Evolutionary conservation across 176 grass and related monocot genomes (phyloP).

Genomic region (Ensete glaucum): DNA sequence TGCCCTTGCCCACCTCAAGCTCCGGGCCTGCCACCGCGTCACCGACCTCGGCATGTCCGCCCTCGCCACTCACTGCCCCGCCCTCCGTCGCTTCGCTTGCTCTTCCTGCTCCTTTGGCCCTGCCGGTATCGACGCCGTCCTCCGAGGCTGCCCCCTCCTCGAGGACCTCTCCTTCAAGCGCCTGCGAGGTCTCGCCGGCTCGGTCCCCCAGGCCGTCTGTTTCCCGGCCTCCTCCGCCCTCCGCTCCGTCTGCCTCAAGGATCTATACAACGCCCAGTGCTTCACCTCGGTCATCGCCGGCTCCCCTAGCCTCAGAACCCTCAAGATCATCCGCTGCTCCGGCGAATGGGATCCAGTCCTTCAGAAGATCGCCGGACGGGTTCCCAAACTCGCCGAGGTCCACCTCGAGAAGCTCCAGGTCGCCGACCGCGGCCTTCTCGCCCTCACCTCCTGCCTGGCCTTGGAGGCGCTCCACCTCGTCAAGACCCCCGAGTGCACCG

Average conservation of each 20-base stretch:
- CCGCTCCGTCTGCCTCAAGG: constrained; percentile 4
- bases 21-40: background rate
- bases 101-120: background rate
- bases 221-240: background rate
- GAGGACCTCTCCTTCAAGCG: constrained; percentile 2
- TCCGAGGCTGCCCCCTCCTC: background rate
- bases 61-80: background rate
- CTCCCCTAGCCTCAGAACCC: constrained; percentile 1
- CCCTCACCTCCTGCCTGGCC: constrained; percentile 6
- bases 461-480: constrained; percentile 11
- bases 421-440: constrained; percentile 8
- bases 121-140: background rate
- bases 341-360: constrained; percentile 8
- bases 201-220: background rate
- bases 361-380: background rate
- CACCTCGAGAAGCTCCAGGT: constrained; percentile 18
- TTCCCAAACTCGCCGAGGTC: background rate
- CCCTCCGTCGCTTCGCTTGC: background rate
- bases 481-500: constrained; percentile 9
- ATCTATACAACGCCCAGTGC: constrained; percentile 1
- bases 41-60: background rate
- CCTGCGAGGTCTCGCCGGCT: background rate
- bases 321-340: constrained; percentile 13
- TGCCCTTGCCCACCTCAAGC: background rate
- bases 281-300: constrained; percentile 1